Base-by-base conservation (phyloP, 139 green algal species). In the Gonium pectorale region DNA sequence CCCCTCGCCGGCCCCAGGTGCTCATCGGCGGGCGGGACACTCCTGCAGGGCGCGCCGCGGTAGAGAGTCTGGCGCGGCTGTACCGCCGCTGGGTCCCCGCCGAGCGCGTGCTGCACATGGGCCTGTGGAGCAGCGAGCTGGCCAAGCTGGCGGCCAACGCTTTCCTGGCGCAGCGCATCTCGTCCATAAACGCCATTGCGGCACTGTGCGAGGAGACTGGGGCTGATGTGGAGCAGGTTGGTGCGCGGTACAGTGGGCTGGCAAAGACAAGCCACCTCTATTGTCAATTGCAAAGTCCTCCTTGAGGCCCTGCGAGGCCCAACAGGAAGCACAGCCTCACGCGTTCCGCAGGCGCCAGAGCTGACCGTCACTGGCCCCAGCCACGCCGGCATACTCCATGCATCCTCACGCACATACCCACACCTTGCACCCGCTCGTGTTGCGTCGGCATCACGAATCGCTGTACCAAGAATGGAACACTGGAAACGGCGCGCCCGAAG, bases 141-240 rank as follows among this genome's bases (percentile, higher is more conserved):
- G 95, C 96, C 52, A 99, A 99, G 95, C 91, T 99, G 37, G 95
- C 96, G 5, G 97, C 97, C 82, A 99, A 98, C 80, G 97, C 97
- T 51, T 97, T 99, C 85, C 92, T 98, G 59, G 97, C 97, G 41
- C 97, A 99, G 90, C 90, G 97, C 81, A 98, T 99, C 73, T 98
- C 95, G n/a, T 99, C 96, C 64, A 93, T 99, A 83, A 99, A 99
- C 91, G 90, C 97, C 79, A 98, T 99, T 73, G 97, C 94, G 26
- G 97, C 97, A 3, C 92, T 99, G 5, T 99, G 97, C 81, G 97
- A 99, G 87, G 92, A 93, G 37, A 99, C 97, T 4, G 90, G 91
- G 40, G 97, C 97, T 4, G 95, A 99, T 79, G 95, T 99, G 26
- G 81, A 92, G 81, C 88, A 98, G 90, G 94, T 97, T 31, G 64